Conservation (phyloP, 179 eudicot genomes). For the Patellifolia procumbens region DNA sequence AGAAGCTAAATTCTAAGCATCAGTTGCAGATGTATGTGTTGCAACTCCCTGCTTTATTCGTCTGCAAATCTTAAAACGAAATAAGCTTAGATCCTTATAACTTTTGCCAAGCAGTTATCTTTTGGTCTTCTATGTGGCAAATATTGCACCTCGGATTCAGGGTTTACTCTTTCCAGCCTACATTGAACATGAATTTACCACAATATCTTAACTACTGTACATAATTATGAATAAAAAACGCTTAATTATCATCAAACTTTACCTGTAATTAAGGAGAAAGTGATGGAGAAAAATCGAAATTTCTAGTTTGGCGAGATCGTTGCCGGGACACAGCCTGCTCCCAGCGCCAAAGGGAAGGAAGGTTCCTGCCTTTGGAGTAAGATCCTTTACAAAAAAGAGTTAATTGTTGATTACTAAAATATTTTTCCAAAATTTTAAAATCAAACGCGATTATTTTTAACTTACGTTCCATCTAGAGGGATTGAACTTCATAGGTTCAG, state of each 20-base stretch:
- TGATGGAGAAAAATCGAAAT: conserved; percentile 74
- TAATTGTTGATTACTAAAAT: background rate
- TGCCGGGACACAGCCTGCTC: conserved; percentile 77
- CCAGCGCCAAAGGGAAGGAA: conserved; percentile 89
- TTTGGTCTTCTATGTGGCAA: conserved; percentile 78
- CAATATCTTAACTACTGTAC: background rate
- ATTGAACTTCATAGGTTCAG: conserved; percentile 56
- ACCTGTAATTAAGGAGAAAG: conserved; percentile 72
- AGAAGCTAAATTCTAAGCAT: background rate
- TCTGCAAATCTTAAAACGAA: background rate
- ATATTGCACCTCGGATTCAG: conserved; percentile 44
- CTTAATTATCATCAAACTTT: conserved; percentile 20
- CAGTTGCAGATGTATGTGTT: background rate
- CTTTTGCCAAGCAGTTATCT: conserved; percentile 75
- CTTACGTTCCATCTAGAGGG: conserved; percentile 94
- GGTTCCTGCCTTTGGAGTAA: conserved; percentile 60
- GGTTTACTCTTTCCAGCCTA: conserved; percentile 68
- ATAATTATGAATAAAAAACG: background rate
- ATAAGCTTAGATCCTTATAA: conserved; percentile 29
- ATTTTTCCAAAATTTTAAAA: no score
- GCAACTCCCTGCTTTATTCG: background rate
- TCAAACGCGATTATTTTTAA: background rate
- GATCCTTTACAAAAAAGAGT: conserved; percentile 33
- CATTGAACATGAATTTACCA: conserved; percentile 14
- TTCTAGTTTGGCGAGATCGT: conserved; percentile 87